phyloP scores from a whole-genome alignment of 306 rosid genomes.

The Elaeagnus macrophylla region DNA sequence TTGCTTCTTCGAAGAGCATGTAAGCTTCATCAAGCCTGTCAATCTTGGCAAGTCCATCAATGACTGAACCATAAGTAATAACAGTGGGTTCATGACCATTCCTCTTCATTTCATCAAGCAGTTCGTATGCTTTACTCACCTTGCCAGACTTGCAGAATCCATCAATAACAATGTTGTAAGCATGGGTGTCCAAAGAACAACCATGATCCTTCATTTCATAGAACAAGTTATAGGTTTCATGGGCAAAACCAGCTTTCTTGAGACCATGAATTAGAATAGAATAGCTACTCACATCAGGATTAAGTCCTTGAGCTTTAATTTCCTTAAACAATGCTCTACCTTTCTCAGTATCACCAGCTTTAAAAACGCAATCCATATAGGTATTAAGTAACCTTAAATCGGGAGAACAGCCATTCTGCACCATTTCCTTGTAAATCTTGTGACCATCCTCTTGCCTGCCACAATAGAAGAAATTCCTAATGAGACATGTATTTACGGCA shows the following conservation, averaged over 20 bases:
- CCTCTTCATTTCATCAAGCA: constrained; percentile 82
- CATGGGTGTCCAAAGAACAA: constrained; percentile 62
- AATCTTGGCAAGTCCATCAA: constrained; percentile 87
- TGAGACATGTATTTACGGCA: constrained; percentile 65
- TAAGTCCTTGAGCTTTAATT: constrained; percentile 55
- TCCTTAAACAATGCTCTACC: constrained; percentile 79
- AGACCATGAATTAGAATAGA: constrained; percentile 82
- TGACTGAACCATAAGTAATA: constrained; percentile 82
- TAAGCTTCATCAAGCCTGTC: constrained; percentile 96
- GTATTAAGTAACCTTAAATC: constrained; percentile 76
- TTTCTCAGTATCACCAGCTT: constrained; percentile 72
- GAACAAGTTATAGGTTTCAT: constrained; percentile 63
- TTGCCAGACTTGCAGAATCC: constrained; percentile 88
- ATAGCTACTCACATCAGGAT: constrained; percentile 71
- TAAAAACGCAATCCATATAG: constrained; percentile 89
- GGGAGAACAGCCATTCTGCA: constrained; percentile 55
- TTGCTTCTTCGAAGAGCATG: constrained; percentile 94
- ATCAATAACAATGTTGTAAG: constrained; percentile 71
- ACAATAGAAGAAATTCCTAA: constrained; percentile 69
- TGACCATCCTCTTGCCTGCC: constrained; percentile 96
- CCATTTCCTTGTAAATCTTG: constrained; percentile 88
- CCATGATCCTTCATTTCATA: constrained; percentile 86
- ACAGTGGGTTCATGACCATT: constrained; percentile 77
- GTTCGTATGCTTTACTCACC: constrained; percentile 85
- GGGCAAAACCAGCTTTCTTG: constrained; percentile 76